phyloP scores from a whole-genome alignment of 1,284 basidiomycete species.

The Leucoagaricus sp. region DNA sequence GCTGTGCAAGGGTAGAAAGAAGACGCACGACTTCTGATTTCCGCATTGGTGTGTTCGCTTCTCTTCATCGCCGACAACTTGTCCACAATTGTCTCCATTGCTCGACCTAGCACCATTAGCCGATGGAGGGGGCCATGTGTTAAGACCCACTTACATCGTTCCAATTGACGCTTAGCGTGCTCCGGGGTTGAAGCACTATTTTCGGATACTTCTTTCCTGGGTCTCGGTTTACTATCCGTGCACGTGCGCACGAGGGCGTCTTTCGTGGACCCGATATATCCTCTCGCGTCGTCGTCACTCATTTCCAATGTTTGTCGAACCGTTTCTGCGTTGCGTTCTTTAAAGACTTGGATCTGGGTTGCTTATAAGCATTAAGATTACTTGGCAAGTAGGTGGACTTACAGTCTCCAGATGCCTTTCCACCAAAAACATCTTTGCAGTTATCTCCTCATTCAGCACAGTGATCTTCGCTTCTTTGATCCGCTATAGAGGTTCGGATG shows the following conservation, averaged over 20 bases:
- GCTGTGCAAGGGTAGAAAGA: background rate
- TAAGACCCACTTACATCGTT: conserved; percentile 17
- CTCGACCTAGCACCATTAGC: conserved; percentile 2
- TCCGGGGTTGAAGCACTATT: background rate
- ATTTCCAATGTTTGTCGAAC: background rate
- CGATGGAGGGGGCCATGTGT: background rate
- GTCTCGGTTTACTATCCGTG: background rate
- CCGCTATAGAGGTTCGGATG: background rate
- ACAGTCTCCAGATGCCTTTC: background rate
- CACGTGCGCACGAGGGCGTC: conserved; percentile 2
- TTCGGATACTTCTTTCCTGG: conserved; percentile 8
- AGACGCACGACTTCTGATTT: conserved; percentile 2
- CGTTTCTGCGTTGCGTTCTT: conserved; percentile 1
- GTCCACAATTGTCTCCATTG: background rate
- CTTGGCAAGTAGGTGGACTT: background rate
- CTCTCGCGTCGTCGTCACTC: conserved; percentile 14
- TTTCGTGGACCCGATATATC: conserved; percentile 14
- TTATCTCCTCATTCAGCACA: background rate
- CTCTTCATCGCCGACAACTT: background rate
- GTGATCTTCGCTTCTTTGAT: background rate
- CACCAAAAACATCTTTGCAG: conserved; percentile 1
- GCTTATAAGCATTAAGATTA: background rate
- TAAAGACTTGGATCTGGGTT: conserved; percentile 1
- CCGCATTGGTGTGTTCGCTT: background rate
- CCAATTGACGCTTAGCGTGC: background rate